A percentile compares a stretch with the other conserved stretches of the same genome.
Conservation (phyloP, 2,329 filamentous ascomycete genomes). For the Cadophora sp. region DNA sequence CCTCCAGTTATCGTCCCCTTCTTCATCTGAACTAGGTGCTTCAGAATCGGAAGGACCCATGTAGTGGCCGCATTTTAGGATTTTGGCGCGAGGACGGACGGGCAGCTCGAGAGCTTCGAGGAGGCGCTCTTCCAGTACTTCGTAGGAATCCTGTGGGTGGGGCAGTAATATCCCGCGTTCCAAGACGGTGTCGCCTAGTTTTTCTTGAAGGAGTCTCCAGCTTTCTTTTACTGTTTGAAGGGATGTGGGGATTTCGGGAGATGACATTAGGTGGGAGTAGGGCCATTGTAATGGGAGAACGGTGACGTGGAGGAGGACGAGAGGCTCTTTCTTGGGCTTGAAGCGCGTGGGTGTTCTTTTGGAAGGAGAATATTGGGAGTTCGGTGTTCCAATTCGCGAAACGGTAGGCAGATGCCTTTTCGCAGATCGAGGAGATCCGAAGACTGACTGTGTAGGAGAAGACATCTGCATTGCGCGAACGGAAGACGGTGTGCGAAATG, state of each 20-base stretch:
- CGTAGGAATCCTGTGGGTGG: conserved; percentile 81
- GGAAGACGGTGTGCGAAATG: conserved; percentile 73
- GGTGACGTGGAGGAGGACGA: conserved; percentile 81
- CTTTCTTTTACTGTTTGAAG: conserved; percentile 63
- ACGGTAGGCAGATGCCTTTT: conserved; percentile 56
- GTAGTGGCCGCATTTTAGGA: conserved; percentile 80
- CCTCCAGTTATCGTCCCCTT: conserved; percentile 26
- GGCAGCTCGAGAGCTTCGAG: conserved; percentile 77
- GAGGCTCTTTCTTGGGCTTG: conserved; percentile 64
- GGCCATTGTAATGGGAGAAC: conserved; percentile 73
- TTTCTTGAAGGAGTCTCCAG: conserved; percentile 72
- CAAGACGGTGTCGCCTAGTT: conserved; percentile 74
- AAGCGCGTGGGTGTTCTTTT: conserved; percentile 61
- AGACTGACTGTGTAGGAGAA: conserved; percentile 65
- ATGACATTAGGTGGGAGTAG: conserved; percentile 64
- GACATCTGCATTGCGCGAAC: conserved; percentile 76
- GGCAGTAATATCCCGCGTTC: conserved; percentile 77
- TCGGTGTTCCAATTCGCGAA: conserved; percentile 64
- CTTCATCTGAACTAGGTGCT: conserved; percentile 40
- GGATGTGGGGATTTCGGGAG: conserved; percentile 50
- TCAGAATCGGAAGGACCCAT: conserved; percentile 56
- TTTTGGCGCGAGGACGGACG: conserved; percentile 66
- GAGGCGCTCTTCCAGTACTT: conserved; percentile 78
- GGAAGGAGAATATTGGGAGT: conserved; percentile 37
- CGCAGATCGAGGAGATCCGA: conserved; percentile 61